A percentile compares a stretch with the other conserved stretches of the same genome.
phyloP scores from a whole-genome alignment of 257 asterid genomes.

The Capsicum chinense region DNA sequence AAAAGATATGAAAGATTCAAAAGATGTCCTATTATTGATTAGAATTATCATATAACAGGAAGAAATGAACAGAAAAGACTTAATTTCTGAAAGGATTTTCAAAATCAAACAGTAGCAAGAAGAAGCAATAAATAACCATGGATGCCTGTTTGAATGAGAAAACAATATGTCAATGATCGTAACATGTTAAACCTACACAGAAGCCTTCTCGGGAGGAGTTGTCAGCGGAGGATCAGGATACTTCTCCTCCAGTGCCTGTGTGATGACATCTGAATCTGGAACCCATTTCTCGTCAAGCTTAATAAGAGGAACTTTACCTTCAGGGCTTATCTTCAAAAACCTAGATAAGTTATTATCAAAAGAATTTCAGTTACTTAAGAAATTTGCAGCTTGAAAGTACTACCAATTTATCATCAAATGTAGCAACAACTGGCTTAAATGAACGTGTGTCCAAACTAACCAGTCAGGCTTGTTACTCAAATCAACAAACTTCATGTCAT shows the following conservation, averaged over 20 bases:
- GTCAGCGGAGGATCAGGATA: slow-evolving; percentile 82
- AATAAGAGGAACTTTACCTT: slow-evolving; percentile 87
- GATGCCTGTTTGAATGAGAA: neutral
- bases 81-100: neutral
- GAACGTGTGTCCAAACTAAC: slow-evolving; percentile 37
- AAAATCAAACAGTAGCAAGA: neutral
- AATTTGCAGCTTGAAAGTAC: neutral
- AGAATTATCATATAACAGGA: neutral
- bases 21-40: neutral
- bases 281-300: slow-evolving; percentile 93
- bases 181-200: slow-evolving; percentile 59
- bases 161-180: neutral
- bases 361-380: neutral
- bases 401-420: neutral
- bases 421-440: neutral
- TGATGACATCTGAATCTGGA: slow-evolving; percentile 92
- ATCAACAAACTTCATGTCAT: slow-evolving; percentile 80
- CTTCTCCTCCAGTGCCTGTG: slow-evolving; percentile 83
- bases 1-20: neutral
- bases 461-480: slow-evolving; percentile 87
- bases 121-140: neutral
- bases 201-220: slow-evolving; percentile 84
- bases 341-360: slow-evolving; percentile 38
- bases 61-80: neutral
- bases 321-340: slow-evolving; percentile 78